Conservation (phyloP, 192 early-diverging fungal genomes). For the Oehlia diaphana region DNA sequence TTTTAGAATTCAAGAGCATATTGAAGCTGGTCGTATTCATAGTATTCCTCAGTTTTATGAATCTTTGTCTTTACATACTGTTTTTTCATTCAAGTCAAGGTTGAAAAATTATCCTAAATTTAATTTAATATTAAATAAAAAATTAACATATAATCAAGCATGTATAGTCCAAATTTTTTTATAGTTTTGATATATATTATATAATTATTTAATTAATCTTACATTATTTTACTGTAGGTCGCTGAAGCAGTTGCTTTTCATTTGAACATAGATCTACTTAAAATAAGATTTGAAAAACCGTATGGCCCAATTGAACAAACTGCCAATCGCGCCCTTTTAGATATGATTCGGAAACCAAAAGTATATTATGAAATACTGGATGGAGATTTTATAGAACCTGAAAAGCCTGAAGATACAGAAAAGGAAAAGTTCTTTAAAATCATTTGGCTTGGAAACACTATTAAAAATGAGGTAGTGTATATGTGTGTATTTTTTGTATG, state of each 20-base stretch:
- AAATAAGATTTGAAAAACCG: constrained; percentile 65
- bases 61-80: constrained; percentile 62
- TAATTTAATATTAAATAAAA: constrained; percentile 59
- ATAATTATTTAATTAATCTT: constrained; percentile 11
- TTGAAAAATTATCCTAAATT: constrained; percentile 34
- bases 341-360: no score
- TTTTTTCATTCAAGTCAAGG: constrained; percentile 41
- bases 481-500: no score
- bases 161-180: no score
- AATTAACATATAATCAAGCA: constrained; percentile 11
- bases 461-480: constrained; percentile 62
- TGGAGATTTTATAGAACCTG: constrained; percentile 75
- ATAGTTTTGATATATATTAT: not conserved
- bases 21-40: constrained; percentile 37
- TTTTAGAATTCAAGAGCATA: constrained; percentile 39
- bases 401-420: constrained; percentile 38
- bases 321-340: no score
- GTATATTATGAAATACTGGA: constrained; percentile 87
- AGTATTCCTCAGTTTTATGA: constrained; percentile 78
- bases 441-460: constrained; percentile 60
- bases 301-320: constrained; percentile 20
- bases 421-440: constrained; percentile 73
- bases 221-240: constrained; percentile 44
- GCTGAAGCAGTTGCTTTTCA: constrained; percentile 62
- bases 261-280: constrained; percentile 61